These are phyloP conservation scores for Zasmidium cellare DNA, from an alignment of 2,329 filamentous ascomycete species.

Conservation along the genomic window DNA sequence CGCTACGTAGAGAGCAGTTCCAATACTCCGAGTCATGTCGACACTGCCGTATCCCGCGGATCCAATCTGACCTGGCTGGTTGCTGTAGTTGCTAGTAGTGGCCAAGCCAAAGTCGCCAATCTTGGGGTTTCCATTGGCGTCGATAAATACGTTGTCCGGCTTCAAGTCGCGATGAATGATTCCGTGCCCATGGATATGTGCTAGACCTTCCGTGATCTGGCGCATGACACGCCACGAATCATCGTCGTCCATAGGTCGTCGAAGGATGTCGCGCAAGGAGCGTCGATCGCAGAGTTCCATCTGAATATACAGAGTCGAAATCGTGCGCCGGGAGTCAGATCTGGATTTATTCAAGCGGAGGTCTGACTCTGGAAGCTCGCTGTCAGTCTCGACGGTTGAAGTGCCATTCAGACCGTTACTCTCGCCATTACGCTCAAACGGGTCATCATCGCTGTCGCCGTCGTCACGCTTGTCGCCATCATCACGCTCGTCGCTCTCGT, in stretches of 20 bases:
- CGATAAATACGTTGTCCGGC: constrained; percentile 96
- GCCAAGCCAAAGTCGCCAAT: constrained; percentile 97
- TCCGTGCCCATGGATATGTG: constrained; percentile 83
- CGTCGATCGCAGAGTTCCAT: constrained; percentile 98
- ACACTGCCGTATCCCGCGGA: constrained; percentile 28
- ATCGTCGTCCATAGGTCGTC: constrained; percentile 70
- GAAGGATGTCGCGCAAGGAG: constrained; percentile 85
- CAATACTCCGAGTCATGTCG: constrained; percentile 70
- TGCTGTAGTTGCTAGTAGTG: constrained; percentile 47
- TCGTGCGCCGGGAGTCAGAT: constrained; percentile 52
- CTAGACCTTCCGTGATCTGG: constrained; percentile 85
- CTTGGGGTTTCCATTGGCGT: constrained; percentile 83
- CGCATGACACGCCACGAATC: constrained; percentile 89
- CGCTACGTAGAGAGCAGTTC: constrained; percentile 87
- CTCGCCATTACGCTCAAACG: constrained; percentile 35
- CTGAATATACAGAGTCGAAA: constrained; percentile 87
- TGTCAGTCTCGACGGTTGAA: constrained; percentile 22
- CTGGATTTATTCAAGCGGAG: constrained; percentile 43
- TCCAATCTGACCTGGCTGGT: neutral
- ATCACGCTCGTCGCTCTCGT: constrained; percentile 39
- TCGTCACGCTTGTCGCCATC: constrained; percentile 38
- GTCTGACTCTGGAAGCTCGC: constrained; percentile 2
- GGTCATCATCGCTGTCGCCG: constrained; percentile 13
- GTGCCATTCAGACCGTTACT: constrained; percentile 36
- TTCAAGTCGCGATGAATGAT: constrained; percentile 97